A percentile compares a stretch with the other conserved stretches of the same genome.
Evolutionary conservation across 768 basidiomycete species (phyloP).

Genomic region (Naganishia onofrii): DNA sequence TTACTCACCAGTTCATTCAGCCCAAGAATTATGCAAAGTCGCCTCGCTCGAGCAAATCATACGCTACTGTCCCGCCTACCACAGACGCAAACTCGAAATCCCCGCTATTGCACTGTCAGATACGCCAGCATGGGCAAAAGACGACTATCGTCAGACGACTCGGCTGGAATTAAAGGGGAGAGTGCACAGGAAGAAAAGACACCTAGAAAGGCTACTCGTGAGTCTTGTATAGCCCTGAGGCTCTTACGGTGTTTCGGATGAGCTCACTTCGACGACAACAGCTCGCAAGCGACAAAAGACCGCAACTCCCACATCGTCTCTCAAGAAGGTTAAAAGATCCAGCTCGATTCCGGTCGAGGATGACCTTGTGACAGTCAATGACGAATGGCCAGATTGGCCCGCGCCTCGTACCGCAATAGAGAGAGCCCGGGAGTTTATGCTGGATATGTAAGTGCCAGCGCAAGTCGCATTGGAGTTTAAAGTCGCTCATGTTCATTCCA

Average conservation of each 20-base stretch:
- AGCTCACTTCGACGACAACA: not conserved
- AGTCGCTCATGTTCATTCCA: constrained; percentile 12
- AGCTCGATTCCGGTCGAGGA: not conserved
- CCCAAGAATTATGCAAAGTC: not conserved
- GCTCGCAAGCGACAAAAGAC: constrained; percentile 20
- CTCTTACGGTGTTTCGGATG: not conserved
- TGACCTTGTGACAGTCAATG: not conserved
- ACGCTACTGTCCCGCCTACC: not conserved
- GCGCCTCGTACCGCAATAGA: constrained; percentile 49
- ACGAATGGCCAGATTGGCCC: constrained; percentile 51
- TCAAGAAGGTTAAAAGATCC: constrained; percentile 2
- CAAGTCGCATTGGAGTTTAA: not conserved
- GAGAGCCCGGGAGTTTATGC: constrained; percentile 47
- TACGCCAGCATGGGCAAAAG: constrained; percentile 1
- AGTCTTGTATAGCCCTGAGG: not conserved
- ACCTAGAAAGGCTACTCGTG: not conserved
- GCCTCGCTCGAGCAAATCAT: not conserved
- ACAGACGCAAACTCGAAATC: not conserved
- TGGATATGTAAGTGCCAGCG: constrained; percentile 47
- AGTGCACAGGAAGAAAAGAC: not conserved
- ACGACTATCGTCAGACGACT: not conserved
- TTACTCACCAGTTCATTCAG: not conserved
- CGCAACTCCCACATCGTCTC: not conserved
- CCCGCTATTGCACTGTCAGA: not conserved
- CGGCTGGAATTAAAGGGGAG: not conserved